phyloP scores from a whole-genome alignment of 768 basidiomycete genomes.

The Paxillus involutus region DNA sequence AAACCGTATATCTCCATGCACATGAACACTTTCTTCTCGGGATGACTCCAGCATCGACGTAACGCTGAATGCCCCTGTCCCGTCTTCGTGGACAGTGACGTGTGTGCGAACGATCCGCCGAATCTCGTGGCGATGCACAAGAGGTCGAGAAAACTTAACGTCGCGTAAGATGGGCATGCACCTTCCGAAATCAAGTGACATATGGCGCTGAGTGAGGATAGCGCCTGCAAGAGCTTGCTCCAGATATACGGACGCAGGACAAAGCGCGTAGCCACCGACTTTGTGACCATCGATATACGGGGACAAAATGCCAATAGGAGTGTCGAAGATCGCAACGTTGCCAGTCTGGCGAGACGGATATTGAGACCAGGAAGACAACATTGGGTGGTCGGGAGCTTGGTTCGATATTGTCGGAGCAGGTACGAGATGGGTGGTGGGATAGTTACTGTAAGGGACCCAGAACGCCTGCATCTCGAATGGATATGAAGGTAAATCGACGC shows the following conservation, averaged over 20 bases:
- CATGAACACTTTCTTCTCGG: slow-evolving; percentile 39
- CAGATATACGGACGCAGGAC: slow-evolving; percentile 66
- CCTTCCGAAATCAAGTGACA: slow-evolving; percentile 32
- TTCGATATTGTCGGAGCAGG: slow-evolving; percentile 1
- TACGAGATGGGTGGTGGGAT: background rate
- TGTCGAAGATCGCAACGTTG: slow-evolving; percentile 51
- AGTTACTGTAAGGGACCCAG: slow-evolving; percentile 52
- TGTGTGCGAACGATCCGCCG: slow-evolving; percentile 36
- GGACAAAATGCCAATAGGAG: slow-evolving; percentile 44
- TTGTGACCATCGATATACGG: slow-evolving; percentile 53
- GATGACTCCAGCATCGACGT: slow-evolving; percentile 37
- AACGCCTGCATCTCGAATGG: slow-evolving; percentile 57
- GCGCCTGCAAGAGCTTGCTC: slow-evolving; percentile 54
- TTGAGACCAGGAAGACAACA: slow-evolving; percentile 44
- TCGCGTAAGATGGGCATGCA: slow-evolving; percentile 38
- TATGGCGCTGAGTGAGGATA: slow-evolving; percentile 34
- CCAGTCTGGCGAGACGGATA: slow-evolving; percentile 35
- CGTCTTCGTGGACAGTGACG: slow-evolving; percentile 37
- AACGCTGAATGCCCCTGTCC: slow-evolving; percentile 45
- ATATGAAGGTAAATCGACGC: slow-evolving; percentile 61
- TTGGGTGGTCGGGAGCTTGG: slow-evolving; percentile 28
- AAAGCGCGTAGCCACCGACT: slow-evolving; percentile 56
- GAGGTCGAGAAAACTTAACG: slow-evolving; percentile 51
- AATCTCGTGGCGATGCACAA: slow-evolving; percentile 44
- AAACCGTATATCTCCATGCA: slow-evolving; percentile 46